Evolutionary conservation across 441 rosid species (phyloP).

Genomic region (Melastoma candidum): DNA sequence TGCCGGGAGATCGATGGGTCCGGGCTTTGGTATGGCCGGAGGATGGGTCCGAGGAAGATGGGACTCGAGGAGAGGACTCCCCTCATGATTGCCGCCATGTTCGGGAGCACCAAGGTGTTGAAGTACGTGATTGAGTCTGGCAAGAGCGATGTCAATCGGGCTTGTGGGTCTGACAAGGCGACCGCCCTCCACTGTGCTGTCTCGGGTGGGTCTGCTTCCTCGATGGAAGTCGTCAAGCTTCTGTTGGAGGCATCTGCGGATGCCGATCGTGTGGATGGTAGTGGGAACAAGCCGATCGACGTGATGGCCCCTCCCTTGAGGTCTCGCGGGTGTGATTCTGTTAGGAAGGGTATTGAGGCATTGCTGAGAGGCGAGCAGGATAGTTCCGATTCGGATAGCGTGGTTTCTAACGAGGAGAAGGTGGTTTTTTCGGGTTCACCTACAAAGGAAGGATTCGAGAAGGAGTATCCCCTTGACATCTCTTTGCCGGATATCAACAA

Average conservation of each 20-base stretch:
- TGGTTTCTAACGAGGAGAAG: not conserved
- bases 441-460: slow-evolving; percentile 40
- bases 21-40: slow-evolving; percentile 70
- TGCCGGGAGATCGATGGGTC: slow-evolving; percentile 40
- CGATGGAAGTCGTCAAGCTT: slow-evolving; percentile 45
- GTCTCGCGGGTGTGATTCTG: slow-evolving; percentile 25
- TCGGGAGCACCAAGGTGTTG: slow-evolving; percentile 52
- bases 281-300: slow-evolving; percentile 60
- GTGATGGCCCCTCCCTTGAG: slow-evolving; percentile 28
- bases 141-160: slow-evolving; percentile 44
- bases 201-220: slow-evolving; percentile 51
- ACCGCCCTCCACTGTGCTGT: slow-evolving; percentile 87
- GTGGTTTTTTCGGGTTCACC: slow-evolving; percentile 20
- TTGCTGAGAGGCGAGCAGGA: slow-evolving; percentile 32
- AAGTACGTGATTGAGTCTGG: slow-evolving; percentile 44
- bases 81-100: slow-evolving; percentile 70
- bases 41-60: slow-evolving; percentile 69
- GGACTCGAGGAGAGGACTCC: slow-evolving; percentile 79
- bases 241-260: slow-evolving; percentile 63
- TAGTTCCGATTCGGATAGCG: slow-evolving; percentile 20
- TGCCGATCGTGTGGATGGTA: slow-evolving; percentile 34
- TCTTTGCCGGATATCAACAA: slow-evolving; percentile 79
- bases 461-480: slow-evolving; percentile 79
- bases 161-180: slow-evolving; percentile 58
- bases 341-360: slow-evolving; percentile 41